Evolutionary conservation across 352 stramenopile species (phyloP).

Genomic region (Globisporangium carolinianum): DNA sequence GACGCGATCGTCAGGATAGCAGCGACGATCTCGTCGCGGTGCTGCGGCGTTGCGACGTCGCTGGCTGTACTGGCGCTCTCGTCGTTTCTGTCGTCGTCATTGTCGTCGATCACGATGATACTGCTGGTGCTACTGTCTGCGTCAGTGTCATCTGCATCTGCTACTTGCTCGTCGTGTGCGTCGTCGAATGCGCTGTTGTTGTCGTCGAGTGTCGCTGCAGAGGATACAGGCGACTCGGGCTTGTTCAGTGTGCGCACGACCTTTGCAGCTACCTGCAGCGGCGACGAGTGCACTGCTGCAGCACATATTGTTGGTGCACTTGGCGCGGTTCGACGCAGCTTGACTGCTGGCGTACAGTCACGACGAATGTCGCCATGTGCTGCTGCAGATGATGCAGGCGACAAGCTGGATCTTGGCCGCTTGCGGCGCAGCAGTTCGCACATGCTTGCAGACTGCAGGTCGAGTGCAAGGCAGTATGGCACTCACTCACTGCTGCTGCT

Average conservation of each 20-base stretch:
- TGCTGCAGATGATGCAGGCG: background rate
- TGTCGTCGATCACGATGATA: background rate
- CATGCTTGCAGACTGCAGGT: constrained; percentile 2
- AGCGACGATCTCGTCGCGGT: constrained; percentile 60
- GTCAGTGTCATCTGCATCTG: background rate
- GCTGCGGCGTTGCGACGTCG: constrained; percentile 21
- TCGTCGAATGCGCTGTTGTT: background rate
- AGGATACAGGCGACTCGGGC: background rate
- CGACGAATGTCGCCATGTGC: background rate
- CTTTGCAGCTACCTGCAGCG: background rate
- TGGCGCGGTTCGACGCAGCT: constrained; percentile 1
- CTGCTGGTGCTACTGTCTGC: background rate
- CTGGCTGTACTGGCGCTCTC: constrained; percentile 6
- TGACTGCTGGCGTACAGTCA: background rate
- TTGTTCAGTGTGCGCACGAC: background rate
- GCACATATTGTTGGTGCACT: background rate
- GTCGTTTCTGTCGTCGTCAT: background rate
- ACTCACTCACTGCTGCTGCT: background rate
- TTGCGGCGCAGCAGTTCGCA: constrained; percentile 11
- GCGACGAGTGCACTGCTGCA: background rate
- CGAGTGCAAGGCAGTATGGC: background rate
- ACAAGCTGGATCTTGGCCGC: constrained; percentile 6
- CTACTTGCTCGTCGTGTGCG: background rate
- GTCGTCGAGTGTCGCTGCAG: background rate
- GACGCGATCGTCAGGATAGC: constrained; percentile 60